A percentile compares a stretch with the other conserved stretches of the same genome.
Conservation (phyloP, 257 asterid genomes). For the Marsdenia floribunda region DNA sequence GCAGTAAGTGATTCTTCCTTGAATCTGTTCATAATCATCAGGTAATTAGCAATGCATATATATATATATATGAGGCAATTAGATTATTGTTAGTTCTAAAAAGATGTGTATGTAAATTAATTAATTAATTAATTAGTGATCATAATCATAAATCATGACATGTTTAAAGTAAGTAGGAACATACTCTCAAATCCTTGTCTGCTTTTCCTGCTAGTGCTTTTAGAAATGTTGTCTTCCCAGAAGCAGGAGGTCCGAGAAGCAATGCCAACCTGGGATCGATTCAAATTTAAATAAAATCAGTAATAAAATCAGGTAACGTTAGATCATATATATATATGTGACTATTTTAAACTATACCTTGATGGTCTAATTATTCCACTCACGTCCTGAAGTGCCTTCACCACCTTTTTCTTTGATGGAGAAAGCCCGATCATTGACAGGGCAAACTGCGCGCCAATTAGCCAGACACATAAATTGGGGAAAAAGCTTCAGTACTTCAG, state of each 20-base stretch:
- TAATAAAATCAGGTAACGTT: background rate
- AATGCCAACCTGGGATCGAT: slow-evolving; percentile 33
- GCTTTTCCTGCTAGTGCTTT: slow-evolving; percentile 41
- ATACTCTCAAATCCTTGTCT: slow-evolving; percentile 27
- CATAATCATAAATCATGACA: no score
- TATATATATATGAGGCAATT: background rate
- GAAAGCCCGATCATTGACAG: slow-evolving; percentile 39
- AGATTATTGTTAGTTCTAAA: background rate
- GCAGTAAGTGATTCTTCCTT: slow-evolving; percentile 69
- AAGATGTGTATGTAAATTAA: background rate
- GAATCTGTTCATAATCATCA: slow-evolving; percentile 33
- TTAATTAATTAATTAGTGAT: no score
- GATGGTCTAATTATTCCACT: slow-evolving; percentile 26
- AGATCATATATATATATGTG: no score
- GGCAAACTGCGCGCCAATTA: slow-evolving; percentile 29
- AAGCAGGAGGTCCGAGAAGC: slow-evolving; percentile 50
- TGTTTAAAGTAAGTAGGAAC: slow-evolving; percentile 14
- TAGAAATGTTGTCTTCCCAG: slow-evolving; percentile 44
- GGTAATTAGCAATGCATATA: background rate
- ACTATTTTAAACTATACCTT: no score
- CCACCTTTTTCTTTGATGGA: slow-evolving; percentile 35
- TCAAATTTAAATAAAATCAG: background rate
- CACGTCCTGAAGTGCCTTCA: slow-evolving; percentile 22
- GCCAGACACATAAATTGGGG: slow-evolving; percentile 7
- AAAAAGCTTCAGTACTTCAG: no score